phyloP scores from a whole-genome alignment of 192 early-diverging fungal genomes.

The Diversispora eburnea region DNA sequence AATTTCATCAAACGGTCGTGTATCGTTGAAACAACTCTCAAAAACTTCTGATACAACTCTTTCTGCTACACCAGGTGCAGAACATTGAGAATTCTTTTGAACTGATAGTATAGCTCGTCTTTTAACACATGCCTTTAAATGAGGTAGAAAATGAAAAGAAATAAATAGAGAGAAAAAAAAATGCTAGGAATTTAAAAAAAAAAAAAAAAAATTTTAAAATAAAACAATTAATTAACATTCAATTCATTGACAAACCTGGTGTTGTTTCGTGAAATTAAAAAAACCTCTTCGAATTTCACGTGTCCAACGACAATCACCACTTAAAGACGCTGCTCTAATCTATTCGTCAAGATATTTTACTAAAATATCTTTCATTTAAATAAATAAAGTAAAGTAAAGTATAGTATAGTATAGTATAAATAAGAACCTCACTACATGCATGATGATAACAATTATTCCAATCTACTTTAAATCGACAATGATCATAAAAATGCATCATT shows the following conservation, averaged over 20 bases:
- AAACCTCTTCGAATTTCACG: slow-evolving; percentile 66
- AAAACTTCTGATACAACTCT: slow-evolving; percentile 84
- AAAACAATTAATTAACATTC: neutral
- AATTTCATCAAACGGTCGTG: slow-evolving; percentile 95
- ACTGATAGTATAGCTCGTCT: slow-evolving; percentile 82
- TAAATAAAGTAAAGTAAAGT: neutral
- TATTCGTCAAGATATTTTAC: slow-evolving; percentile 24
- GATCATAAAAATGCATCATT: slow-evolving; percentile 81
- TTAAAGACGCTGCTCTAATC: slow-evolving; percentile 73
- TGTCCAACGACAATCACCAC: slow-evolving; percentile 74
- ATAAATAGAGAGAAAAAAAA: no score
- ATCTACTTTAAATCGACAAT: slow-evolving; percentile 68
- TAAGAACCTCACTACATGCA: slow-evolving; percentile 68
- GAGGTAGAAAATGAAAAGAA: no score
- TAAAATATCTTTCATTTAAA: neutral
- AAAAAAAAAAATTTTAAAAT: neutral
- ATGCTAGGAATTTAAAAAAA: neutral
- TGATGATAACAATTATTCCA: slow-evolving; percentile 75
- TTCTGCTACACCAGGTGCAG: slow-evolving; percentile 73
- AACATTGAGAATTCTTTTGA: slow-evolving; percentile 70
- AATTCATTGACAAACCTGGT: slow-evolving; percentile 46
- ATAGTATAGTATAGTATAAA: neutral
- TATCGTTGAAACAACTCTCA: slow-evolving; percentile 88
- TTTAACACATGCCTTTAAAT: slow-evolving; percentile 69
- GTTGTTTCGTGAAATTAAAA: slow-evolving; percentile 70